These are phyloP conservation scores for Populus simonii DNA, from an alignment of 345 rosid genomes.

Conservation along the genomic window DNA sequence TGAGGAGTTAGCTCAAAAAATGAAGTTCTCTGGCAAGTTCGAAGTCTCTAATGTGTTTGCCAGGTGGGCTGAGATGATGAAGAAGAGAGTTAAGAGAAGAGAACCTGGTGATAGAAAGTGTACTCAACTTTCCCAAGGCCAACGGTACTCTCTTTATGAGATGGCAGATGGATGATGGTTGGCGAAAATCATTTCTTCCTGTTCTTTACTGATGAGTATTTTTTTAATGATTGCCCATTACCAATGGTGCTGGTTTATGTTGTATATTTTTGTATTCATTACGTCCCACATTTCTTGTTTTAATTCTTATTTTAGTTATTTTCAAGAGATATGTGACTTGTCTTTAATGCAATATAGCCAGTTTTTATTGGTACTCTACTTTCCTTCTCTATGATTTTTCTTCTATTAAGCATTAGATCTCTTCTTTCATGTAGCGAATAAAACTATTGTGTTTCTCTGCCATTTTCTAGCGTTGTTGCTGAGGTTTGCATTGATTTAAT, in stretches of 20 bases:
- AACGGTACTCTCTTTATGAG: background rate
- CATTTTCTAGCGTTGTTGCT: background rate
- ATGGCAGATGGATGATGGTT: background rate
- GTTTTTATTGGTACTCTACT: background rate
- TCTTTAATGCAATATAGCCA: background rate
- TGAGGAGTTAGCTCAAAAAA: slow-evolving; percentile 69
- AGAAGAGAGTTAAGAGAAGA: slow-evolving; percentile 44
- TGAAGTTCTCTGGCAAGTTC: slow-evolving; percentile 71
- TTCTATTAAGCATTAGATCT: background rate
- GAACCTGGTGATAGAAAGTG: slow-evolving; percentile 20
- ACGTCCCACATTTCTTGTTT: background rate
- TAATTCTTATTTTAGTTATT: background rate
- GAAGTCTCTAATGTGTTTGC: slow-evolving; percentile 63
- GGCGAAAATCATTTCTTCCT: background rate
- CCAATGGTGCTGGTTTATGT: background rate
- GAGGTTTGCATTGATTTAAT: background rate
- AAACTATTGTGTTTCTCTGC: background rate
- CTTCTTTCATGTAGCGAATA: background rate
- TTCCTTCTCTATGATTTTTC: background rate
- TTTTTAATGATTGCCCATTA: too few relatives aligned
- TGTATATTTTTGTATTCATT: background rate
- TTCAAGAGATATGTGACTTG: background rate
- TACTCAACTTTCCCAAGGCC: background rate
- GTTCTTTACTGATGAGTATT: background rate
- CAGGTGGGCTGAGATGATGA: slow-evolving; percentile 60